phyloP scores from a whole-genome alignment of 2,329 filamentous ascomycete species.

The Mollisia scopiformis region DNA sequence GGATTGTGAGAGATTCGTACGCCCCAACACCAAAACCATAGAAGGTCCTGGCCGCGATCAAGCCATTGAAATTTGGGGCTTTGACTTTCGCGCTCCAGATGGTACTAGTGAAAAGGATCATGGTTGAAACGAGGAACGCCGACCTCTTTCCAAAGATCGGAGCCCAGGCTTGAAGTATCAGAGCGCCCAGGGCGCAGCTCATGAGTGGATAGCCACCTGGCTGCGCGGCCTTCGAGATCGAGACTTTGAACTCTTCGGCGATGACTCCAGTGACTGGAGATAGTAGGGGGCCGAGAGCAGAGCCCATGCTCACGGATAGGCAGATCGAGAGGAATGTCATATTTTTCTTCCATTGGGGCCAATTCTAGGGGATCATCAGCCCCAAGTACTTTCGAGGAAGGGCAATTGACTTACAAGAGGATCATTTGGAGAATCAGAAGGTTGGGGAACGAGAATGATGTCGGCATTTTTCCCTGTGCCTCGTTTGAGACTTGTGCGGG shows the following conservation, averaged over 20 bases:
- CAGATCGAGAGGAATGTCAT: background rate
- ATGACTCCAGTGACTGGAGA: background rate
- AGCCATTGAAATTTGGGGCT: background rate
- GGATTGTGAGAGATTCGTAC: background rate
- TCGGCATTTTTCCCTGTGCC: background rate
- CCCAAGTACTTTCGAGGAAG: background rate
- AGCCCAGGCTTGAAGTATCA: background rate
- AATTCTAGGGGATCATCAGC: background rate
- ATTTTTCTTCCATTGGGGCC: background rate
- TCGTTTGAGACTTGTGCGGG: background rate
- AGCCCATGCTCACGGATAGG: background rate
- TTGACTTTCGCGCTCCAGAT: background rate
- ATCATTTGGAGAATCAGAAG: background rate
- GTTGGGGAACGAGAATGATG: background rate
- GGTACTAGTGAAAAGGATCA: background rate
- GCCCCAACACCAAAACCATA: slow-evolving; percentile 1
- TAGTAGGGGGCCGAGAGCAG: background rate
- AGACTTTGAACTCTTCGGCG: background rate
- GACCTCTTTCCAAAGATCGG: background rate
- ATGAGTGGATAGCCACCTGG: slow-evolving; percentile 2
- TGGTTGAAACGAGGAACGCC: background rate
- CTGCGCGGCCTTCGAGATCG: background rate
- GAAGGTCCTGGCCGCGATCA: background rate
- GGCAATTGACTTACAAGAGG: background rate
- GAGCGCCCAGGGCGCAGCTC: background rate